Base-by-base conservation (phyloP, 345 rosid genomes). In the Populus simonii region DNA sequence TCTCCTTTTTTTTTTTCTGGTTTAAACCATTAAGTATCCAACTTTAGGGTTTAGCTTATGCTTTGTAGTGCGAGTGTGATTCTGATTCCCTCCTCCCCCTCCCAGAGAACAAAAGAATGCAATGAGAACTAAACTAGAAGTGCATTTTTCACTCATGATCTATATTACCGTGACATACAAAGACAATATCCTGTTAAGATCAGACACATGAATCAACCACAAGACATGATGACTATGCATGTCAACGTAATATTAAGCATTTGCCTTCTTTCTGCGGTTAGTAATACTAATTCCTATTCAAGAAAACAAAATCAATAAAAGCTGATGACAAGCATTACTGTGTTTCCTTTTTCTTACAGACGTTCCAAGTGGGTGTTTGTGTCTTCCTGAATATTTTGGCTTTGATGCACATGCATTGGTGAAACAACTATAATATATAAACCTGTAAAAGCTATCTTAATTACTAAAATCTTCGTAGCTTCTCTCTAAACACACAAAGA, bases 31-130 rank as follows among this genome's bases (percentile, higher is more conserved):
- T 79, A 63, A 71, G 61, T 68, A 78, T 47, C 65, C 68, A 74
- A 55, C 69, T 31, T 69, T 39, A 66, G 66, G 73, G 68, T 66
- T 76, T 81, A 80, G 88, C 74, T 79, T 76, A 35, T 68, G 82
- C 82, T 80, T 86, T 86, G 39, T 75, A 76, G 81, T 80, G n/a
- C 66, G 73, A 87, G 81, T 73, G 55, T 49, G 78, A 85, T 84
- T 84, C 83, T 53, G 59, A 53, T 53, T n/a, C 27, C 63, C 25
- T n/a, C 23, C 27, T 3, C 17, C 17, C 23, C 63, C 15, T 55
- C 25, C 12, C n/a, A n/a, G 4, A 57, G 7, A 57, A n/a, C 3
- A 57, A n/a, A 57, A n/a, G 2, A 57, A 22, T 57, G 27, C 63
- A n/a, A 57, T 57, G 11, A 57, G 35, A 0, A 5, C 3, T 9